Evolutionary conservation across 2,329 filamentous ascomycete species (phyloP).

Genomic region (Elsinoe fawcettii): DNA sequence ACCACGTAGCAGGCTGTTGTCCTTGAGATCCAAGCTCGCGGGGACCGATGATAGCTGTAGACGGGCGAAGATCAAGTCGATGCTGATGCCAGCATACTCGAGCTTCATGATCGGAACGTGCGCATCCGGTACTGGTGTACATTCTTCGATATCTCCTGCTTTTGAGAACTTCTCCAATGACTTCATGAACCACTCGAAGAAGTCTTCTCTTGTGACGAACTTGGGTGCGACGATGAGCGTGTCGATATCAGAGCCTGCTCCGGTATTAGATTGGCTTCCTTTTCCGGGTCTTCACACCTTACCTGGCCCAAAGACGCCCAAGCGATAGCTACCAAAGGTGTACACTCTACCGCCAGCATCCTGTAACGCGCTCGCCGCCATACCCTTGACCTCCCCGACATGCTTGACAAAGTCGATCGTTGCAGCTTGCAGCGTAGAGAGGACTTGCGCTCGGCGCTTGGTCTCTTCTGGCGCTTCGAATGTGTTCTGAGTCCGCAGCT

Average conservation of each 20-base stretch:
- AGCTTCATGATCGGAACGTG: conserved; percentile 98
- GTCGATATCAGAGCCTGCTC: conserved; percentile 84
- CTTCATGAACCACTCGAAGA: conserved; percentile 81
- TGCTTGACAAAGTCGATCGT: conserved; percentile 79
- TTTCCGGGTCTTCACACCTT: conserved; percentile 19
- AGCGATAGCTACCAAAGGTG: conserved; percentile 89
- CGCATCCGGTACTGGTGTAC: conserved; percentile 78
- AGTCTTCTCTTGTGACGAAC: conserved; percentile 81
- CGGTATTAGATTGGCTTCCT: background rate
- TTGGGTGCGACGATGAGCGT: conserved; percentile 87
- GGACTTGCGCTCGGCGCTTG: conserved; percentile 65
- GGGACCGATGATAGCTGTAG: conserved; percentile 37
- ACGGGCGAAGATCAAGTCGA: conserved; percentile 70
- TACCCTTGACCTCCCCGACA: conserved; percentile 65
- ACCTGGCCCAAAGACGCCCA: conserved; percentile 85
- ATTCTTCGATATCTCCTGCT: conserved; percentile 70
- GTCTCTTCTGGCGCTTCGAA: conserved; percentile 82
- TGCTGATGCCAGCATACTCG: conserved; percentile 81
- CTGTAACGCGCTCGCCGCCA: conserved; percentile 70
- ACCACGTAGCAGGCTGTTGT: conserved; percentile 77
- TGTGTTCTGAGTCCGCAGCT: conserved; percentile 81
- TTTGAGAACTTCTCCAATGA: conserved; percentile 70
- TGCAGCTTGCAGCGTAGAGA: conserved; percentile 69
- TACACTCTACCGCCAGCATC: conserved; percentile 87
- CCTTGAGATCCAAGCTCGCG: conserved; percentile 63